Evolutionary conservation across 169 alveolate genomes (phyloP).

Genomic region (Plasmodium coatneyi): DNA sequence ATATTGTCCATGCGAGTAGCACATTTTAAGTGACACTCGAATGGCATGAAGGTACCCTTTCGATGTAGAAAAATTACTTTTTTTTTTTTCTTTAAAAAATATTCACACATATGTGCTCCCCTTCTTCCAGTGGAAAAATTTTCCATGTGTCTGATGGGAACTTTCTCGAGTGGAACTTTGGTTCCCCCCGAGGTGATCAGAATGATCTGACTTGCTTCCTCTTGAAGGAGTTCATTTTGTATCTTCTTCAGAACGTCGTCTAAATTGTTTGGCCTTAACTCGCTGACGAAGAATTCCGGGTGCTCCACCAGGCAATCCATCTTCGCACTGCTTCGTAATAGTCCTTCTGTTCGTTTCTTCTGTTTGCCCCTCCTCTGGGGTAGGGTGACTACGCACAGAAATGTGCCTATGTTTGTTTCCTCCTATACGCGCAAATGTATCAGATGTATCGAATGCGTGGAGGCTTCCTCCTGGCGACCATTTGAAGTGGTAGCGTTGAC

Average conservation of each 20-base stretch:
- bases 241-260: constrained; percentile 1
- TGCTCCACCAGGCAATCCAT: constrained; percentile 9
- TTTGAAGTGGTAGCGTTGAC: neutral
- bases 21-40: constrained; percentile 24
- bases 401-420: neutral
- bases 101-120: constrained; percentile 89
- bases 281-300: constrained; percentile 20
- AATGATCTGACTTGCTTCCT: neutral
- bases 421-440: neutral
- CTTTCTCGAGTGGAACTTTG: constrained; percentile 90
- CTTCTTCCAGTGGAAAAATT: constrained; percentile 91
- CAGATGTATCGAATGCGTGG: neutral
- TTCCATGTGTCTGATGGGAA: constrained; percentile 88
- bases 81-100: constrained; percentile 47
- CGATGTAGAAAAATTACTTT: constrained; percentile 51
- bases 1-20: constrained; percentile 5
- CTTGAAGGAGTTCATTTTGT: neutral
- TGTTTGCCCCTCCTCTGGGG: neutral
- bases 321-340: neutral
- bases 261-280: constrained; percentile 14
- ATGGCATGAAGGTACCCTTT: constrained; percentile 46
- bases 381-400: neutral
- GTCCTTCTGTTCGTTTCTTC: neutral
- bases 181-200: constrained; percentile 93
- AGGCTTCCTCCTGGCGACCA: neutral